phyloP scores from a whole-genome alignment of 1,284 basidiomycete genomes.

The Moesziomyces globuligerus region DNA sequence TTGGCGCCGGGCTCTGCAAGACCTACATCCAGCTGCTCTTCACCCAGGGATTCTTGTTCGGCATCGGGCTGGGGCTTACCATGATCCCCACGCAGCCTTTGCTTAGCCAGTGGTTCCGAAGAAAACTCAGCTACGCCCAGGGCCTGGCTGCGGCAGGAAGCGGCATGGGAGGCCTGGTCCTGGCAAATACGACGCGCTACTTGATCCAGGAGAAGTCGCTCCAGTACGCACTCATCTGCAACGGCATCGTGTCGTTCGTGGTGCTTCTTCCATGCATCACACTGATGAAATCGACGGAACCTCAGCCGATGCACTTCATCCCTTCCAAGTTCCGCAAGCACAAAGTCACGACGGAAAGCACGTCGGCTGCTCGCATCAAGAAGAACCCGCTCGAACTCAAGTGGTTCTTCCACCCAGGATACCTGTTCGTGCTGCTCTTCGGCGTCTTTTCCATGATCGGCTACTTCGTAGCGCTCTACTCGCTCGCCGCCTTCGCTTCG shows the following conservation, averaged over 20 bases:
- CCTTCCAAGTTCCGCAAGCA: constrained; percentile 4
- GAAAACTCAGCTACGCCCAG: constrained; percentile 30
- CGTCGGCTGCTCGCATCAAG: constrained; percentile 41
- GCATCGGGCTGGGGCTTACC: constrained; percentile 49
- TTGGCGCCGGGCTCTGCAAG: constrained; percentile 37
- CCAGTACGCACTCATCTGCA: constrained; percentile 48
- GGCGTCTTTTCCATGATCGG: constrained; percentile 64
- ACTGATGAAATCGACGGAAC: constrained; percentile 62
- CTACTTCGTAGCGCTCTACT: constrained; percentile 70
- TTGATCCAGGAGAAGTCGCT: constrained; percentile 45
- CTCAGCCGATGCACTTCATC: constrained; percentile 18
- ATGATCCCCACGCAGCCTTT: constrained; percentile 51
- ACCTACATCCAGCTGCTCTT: constrained; percentile 53
- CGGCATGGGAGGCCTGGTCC: constrained; percentile 29
- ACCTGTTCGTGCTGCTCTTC: constrained; percentile 58
- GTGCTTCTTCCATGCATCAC: constrained; percentile 66
- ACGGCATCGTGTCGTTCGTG: constrained; percentile 66
- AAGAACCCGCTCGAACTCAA: constrained; percentile 52
- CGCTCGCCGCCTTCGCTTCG: constrained; percentile 69
- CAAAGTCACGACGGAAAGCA: constrained; percentile 33
- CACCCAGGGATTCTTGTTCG: constrained; percentile 54
- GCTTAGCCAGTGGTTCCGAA: constrained; percentile 41
- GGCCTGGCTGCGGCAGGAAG: constrained; percentile 30
- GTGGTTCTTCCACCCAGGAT: constrained; percentile 62
- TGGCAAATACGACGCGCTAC: constrained; percentile 41